Base-by-base conservation (phyloP, 306 rosid species). In the Medicago ruthenica region DNA sequence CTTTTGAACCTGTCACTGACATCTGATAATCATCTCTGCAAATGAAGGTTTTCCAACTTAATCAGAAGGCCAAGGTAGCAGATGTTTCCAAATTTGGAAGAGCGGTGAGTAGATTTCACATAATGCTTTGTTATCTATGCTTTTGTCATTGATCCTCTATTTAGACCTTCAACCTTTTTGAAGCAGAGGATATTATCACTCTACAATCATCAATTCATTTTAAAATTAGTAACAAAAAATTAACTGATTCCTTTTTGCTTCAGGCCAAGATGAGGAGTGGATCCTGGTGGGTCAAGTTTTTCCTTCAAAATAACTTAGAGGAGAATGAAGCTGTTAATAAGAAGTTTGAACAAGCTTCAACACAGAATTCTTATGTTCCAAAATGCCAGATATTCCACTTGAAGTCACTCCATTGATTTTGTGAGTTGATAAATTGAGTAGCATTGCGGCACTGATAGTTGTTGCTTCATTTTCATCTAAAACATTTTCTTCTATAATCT, bases 191-290 rank as follows among this genome's bases (percentile, higher is more conserved):
- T 71, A 62, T 71, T 16, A 11, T 79, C 65, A 13, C 24, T 48
- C 3, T 37, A 6, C 67, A 66, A 14, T 55, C 9, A 22, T 39
- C 50, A 7, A 72, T 44, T 55, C 66, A 66, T 16, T 10, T 11
- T 31, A 41, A 50, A 20, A 31, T 50, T 18, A 22, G 48, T 44
- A 8, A 3, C 8, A 17, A 45, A 41, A 77, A 24, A 1, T 4
- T 37, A 70, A 75, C 12, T 45, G 18, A 79, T 45, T 79, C 36
- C 37, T 57, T 59, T 67, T 0, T 67, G 83, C 18, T 62, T 51
- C 80, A 88, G 93, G 96, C 96, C 57, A 91, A 91, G 87, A 78
- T 88, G 89, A 87, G 96, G 82, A 91, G 90, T 79, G 70, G 87
- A 8, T 79, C 91, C 54, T 88, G 96, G 93, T 91, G 96, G 96